Evolutionary conservation across 352 stramenopile genomes (phyloP), one percentile per base, ranked within the genome.

Genomic region (Paralagenidium karlingii): DNA sequence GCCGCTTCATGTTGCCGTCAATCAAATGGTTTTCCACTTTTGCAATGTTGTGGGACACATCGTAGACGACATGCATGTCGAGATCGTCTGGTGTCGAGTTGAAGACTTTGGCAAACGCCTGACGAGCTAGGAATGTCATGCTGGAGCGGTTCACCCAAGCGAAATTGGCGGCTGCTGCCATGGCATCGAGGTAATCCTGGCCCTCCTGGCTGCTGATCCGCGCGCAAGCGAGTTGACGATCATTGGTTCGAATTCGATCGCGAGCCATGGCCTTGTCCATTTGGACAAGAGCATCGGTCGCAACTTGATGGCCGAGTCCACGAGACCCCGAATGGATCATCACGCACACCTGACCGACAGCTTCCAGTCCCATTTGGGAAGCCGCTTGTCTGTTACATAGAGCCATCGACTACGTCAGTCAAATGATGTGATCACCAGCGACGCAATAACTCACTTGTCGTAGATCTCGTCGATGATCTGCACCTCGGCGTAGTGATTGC

Each of bases 401-500:
- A n/a, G n/a, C n/a, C n/a, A n/a, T n/a, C n/a, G n/a, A n/a, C n/a
- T n/a, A n/a, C n/a, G n/a, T n/a, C n/a, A n/a, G n/a, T n/a, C n/a
- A n/a, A n/a, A n/a, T n/a, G n/a, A n/a, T n/a, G n/a, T n/a, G n/a
- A n/a, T n/a, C n/a, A n/a, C n/a, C n/a, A n/a, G n/a, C n/a, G n/a
- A n/a, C n/a, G n/a, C 51, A 19, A 76, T 76, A 15, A 73, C 73
- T 10, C 43, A 38, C 37, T 58, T 32, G 55, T 94, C 65, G 45
- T 70, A 82, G 24, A 94, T 78, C 47, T 93, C 76, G 30, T 92
- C 76, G 11, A 94, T 75, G 15, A 90, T 58, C 46, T 94, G 81
- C 36, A 91, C 82, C 49, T 94, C 80, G 21, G 61, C 66, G 45
- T 94, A 94, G 55, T 94, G 82, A 55, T 94, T 94, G 1, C 82